Percentiles rank a stretch among this genome's conserved stretches.
Conservation (phyloP, 257 asterid genomes). For the Nicotiana paniculata region DNA sequence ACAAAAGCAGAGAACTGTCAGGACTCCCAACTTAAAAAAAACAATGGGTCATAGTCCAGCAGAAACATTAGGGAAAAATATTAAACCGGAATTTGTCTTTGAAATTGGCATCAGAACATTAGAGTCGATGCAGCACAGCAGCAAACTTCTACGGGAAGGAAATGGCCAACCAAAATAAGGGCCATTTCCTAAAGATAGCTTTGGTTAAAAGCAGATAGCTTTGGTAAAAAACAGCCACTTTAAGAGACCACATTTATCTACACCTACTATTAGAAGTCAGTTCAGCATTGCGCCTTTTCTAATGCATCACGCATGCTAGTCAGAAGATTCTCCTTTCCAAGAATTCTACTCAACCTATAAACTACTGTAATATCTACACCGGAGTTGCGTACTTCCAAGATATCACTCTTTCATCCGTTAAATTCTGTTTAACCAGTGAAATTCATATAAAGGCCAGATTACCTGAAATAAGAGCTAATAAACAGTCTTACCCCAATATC, state of each 20-base stretch:
- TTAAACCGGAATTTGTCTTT: background rate
- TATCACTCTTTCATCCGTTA: background rate
- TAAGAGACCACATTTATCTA: background rate
- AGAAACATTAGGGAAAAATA: background rate
- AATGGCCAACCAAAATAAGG: slow-evolving; percentile 3
- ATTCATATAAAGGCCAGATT: background rate
- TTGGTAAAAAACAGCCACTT: slow-evolving; percentile 1
- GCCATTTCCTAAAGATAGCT: slow-evolving; percentile 1
- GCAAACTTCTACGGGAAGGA: background rate
- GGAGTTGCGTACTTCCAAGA: background rate
- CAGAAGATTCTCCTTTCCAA: background rate
- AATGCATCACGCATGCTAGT: background rate
- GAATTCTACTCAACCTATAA: background rate
- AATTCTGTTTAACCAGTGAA: background rate
- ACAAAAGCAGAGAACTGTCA: background rate
- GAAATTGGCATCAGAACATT: background rate
- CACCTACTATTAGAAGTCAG: background rate
- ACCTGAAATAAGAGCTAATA: slow-evolving; percentile 50
- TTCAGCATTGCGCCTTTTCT: background rate
- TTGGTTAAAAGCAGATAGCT: background rate
- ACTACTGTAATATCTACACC: background rate
- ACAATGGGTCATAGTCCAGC: background rate
- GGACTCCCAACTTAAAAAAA: background rate
- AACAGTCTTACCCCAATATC: slow-evolving; percentile 68
- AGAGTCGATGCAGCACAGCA: background rate